phyloP scores from a whole-genome alignment of 2,329 filamentous ascomycete species.

The Penicillium sp. region DNA sequence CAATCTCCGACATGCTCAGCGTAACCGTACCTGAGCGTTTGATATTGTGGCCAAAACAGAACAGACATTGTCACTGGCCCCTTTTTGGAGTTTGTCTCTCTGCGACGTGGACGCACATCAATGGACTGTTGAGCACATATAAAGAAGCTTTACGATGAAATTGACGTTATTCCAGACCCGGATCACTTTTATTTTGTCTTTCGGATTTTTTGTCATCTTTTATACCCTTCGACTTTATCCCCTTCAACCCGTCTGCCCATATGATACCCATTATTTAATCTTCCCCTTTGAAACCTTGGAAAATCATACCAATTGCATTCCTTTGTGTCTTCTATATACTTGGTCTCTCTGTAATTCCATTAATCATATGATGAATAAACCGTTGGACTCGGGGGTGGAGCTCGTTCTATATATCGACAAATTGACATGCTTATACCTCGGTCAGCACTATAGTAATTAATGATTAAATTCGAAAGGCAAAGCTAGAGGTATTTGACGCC shows the following conservation, averaged over 20 bases:
- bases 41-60: too few species aligned
- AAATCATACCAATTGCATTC: too few species aligned
- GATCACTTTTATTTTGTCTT: background rate
- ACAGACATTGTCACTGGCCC: fast-evolving
- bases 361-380: background rate
- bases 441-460: background rate
- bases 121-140: background rate
- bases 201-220: background rate
- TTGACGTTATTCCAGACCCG: background rate
- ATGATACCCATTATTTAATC: conserved; percentile 4
- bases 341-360: background rate
- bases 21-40: background rate
- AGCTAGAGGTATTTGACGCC: background rate
- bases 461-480: background rate
- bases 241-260: background rate
- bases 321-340: too few species aligned
- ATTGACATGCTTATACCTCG: too few species aligned
- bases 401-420: background rate
- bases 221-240: background rate
- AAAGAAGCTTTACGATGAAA: background rate
- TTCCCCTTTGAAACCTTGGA: background rate
- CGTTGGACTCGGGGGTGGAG: background rate
- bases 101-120: background rate
- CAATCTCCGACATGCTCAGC: background rate
- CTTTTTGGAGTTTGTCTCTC: background rate